These are phyloP conservation scores for Golubevia sp. DNA, from an alignment of 1,284 basidiomycete genomes.

Conservation along the genomic window DNA sequence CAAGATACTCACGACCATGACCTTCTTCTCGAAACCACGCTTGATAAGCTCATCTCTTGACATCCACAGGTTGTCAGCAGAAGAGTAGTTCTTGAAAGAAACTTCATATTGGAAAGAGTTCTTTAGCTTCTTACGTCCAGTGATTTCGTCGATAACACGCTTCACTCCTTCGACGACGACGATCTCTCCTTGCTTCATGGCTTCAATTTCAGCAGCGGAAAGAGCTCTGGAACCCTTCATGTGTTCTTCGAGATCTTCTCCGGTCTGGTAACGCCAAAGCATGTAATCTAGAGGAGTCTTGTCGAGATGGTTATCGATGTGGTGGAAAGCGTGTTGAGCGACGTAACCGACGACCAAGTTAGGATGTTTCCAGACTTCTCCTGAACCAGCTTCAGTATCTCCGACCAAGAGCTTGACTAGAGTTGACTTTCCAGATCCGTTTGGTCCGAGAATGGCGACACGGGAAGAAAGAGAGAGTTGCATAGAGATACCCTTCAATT, in stretches of 20 bases:
- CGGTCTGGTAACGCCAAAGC: slow-evolving; percentile 62
- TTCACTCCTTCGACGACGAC: slow-evolving; percentile 58
- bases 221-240: slow-evolving; percentile 51
- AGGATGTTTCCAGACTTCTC: slow-evolving; percentile 62
- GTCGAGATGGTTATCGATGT: slow-evolving; percentile 62
- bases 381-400: slow-evolving; percentile 57
- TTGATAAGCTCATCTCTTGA: slow-evolving; percentile 54
- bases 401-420: slow-evolving; percentile 60
- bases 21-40: slow-evolving; percentile 56
- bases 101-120: slow-evolving; percentile 62
- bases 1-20: slow-evolving; percentile 24
- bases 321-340: slow-evolving; percentile 62
- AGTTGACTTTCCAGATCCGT: slow-evolving; percentile 61
- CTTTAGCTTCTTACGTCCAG: slow-evolving; percentile 61
- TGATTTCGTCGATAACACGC: slow-evolving; percentile 58
- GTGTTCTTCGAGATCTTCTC: slow-evolving; percentile 61
- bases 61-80: slow-evolving; percentile 59
- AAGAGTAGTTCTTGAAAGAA: slow-evolving; percentile 61
- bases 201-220: slow-evolving; percentile 43
- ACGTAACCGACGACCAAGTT: slow-evolving; percentile 62
- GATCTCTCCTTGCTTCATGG: slow-evolving; percentile 59
- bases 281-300: slow-evolving; percentile 62
- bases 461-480: slow-evolving; percentile 61
- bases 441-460: slow-evolving; percentile 60
- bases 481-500: slow-evolving; percentile 58